These are phyloP conservation scores for Boletus bicolor DNA, from an alignment of 768 basidiomycete species.

Conservation along the genomic window DNA sequence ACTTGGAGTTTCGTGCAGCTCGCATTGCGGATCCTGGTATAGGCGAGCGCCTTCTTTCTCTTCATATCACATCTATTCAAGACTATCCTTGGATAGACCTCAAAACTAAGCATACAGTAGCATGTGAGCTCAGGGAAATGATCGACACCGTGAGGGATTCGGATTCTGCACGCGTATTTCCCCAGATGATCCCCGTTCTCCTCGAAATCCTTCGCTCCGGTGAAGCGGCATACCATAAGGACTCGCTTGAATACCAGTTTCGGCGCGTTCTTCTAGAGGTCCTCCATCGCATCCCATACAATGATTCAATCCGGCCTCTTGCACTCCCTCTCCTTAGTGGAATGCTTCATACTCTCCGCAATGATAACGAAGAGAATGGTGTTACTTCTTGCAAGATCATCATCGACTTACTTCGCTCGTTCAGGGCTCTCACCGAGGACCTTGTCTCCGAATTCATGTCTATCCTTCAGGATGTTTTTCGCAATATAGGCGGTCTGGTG, in stretches of 20 bases:
- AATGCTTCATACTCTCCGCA: conserved; percentile 78
- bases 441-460: conserved; percentile 75
- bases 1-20: conserved; percentile 69
- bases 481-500: conserved; percentile 69
- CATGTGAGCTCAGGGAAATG: conserved; percentile 76
- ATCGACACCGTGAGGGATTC: conserved; percentile 75
- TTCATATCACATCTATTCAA: neutral
- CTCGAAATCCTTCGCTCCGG: conserved; percentile 69
- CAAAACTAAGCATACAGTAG: conserved; percentile 64
- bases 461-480: conserved; percentile 75
- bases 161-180: conserved; percentile 66
- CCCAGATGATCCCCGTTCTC: conserved; percentile 69
- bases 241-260: conserved; percentile 72
- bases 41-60: conserved; percentile 40
- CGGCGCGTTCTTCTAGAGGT: conserved; percentile 87
- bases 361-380: conserved; percentile 97
- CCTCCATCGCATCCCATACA: conserved; percentile 79
- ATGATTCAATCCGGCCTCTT: conserved; percentile 73
- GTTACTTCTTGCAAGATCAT: conserved; percentile 86
- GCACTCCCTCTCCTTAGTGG: conserved; percentile 66
- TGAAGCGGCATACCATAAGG: conserved; percentile 64
- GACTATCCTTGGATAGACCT: conserved; percentile 47
- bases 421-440: conserved; percentile 69
- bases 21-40: conserved; percentile 73
- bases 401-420: conserved; percentile 82